Conservation (phyloP, 441 rosid species). For the Macaranga tanarius region DNA sequence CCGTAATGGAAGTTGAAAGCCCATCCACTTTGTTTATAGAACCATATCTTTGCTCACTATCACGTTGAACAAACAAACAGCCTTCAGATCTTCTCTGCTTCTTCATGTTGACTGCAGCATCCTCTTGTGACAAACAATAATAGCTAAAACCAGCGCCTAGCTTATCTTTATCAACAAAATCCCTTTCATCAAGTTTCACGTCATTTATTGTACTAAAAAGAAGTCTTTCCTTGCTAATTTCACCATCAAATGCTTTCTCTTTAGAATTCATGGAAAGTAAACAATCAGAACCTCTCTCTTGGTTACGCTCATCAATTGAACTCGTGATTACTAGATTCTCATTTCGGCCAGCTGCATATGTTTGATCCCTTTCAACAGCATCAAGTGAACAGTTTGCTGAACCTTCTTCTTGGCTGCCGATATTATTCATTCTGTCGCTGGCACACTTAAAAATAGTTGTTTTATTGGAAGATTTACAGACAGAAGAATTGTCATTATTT, state of each 20-base stretch:
- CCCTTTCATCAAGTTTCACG: conserved; percentile 25
- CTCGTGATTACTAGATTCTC: conserved; percentile 14
- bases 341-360: conserved; percentile 12
- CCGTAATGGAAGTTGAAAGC: conserved; percentile 21
- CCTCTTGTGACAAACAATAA: conserved; percentile 18
- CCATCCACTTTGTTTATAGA: conserved; percentile 22
- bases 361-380: conserved; percentile 13
- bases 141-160: conserved; percentile 22
- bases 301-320: conserved; percentile 24
- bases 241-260: conserved; percentile 23
- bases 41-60: conserved; percentile 25
- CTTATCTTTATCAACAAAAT: conserved; percentile 25
- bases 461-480: conserved; percentile 27
- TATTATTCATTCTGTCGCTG: not conserved
- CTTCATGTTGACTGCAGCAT: conserved; percentile 20
- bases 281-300: conserved; percentile 20
- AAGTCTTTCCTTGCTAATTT: conserved; percentile 28
- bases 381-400: conserved; percentile 19
- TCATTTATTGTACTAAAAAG: conserved; percentile 27
- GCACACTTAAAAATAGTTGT: conserved; percentile 9
- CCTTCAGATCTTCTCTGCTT: conserved; percentile 28
- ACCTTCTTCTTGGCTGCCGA: conserved; percentile 6
- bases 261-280: conserved; percentile 21
- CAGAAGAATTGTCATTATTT: conserved; percentile 16
- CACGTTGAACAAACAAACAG: conserved; percentile 18